Percentiles rank a stretch among this genome's conserved stretches.
phyloP scores from a whole-genome alignment of 441 rosid genomes.

The Mallotus repandus region DNA sequence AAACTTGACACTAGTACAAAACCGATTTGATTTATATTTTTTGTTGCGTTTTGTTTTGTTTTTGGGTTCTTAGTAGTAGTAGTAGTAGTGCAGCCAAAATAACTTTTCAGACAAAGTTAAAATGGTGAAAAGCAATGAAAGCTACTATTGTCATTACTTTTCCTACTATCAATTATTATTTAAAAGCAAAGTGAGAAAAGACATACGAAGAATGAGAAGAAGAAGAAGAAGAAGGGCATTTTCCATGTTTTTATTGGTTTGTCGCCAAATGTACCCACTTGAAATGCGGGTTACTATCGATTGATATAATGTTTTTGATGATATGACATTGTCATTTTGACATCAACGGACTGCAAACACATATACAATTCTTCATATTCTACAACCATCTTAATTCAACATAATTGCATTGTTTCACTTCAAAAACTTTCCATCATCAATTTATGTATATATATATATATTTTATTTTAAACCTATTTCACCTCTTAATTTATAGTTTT shows the following conservation, averaged over 20 bases:
- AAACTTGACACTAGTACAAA: not conserved
- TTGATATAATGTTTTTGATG: constrained; percentile 1
- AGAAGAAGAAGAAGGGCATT: constrained; percentile 7
- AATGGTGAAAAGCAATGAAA: constrained; percentile 15
- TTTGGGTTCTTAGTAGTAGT: not conserved
- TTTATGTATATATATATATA: too few relatives aligned
- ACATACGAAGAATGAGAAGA: constrained; percentile 17
- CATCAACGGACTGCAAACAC: not conserved
- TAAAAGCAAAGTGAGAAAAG: constrained; percentile 23
- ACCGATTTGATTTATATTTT: not conserved
- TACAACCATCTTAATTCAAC: too few relatives aligned
- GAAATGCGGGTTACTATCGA: not conserved
- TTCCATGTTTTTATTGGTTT: constrained; percentile 3
- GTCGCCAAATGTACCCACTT: constrained; percentile 15
- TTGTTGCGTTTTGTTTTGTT: not conserved
- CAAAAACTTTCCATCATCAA: too few relatives aligned
- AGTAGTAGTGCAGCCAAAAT: not conserved
- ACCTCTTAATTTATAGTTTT: too few relatives aligned
- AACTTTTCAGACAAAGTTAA: constrained; percentile 10
- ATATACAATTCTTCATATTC: too few relatives aligned
- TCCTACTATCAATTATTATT: constrained; percentile 20
- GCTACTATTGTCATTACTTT: constrained; percentile 7
- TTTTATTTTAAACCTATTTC: too few relatives aligned
- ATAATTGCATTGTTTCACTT: too few relatives aligned
- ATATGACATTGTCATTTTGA: constrained; percentile 6